Evolutionary conservation across 345 rosid species (phyloP).

Genomic region (Rhodamnia argentea): DNA sequence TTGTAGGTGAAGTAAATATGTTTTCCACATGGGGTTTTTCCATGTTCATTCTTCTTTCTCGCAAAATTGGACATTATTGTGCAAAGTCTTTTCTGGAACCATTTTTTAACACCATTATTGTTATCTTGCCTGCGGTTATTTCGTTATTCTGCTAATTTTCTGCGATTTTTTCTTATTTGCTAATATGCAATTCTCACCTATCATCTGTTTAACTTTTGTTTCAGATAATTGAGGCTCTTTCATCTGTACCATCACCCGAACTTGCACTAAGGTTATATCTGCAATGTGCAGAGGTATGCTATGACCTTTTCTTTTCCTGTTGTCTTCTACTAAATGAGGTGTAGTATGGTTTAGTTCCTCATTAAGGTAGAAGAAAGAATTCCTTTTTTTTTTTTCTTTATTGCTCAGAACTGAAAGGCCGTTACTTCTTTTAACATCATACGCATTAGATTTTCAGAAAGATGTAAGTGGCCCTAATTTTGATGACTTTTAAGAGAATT

Average conservation of each 20-base stretch:
- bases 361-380: neutral
- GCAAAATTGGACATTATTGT: neutral
- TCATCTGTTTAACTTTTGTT: slow-evolving; percentile 3
- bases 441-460: neutral
- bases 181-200: neutral
- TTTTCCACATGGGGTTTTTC: neutral
- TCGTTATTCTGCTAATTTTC: neutral
- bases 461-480: neutral
- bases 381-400: neutral
- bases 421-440: neutral
- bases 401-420: neutral
- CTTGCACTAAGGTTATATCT: slow-evolving; percentile 70
- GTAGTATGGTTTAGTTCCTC: neutral
- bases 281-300: slow-evolving; percentile 82
- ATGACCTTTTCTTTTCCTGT: neutral
- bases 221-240: slow-evolving; percentile 68
- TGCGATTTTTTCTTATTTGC: neutral
- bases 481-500: neutral
- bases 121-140: neutral
- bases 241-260: slow-evolving; percentile 68
- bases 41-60: neutral
- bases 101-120: neutral
- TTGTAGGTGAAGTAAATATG: neutral
- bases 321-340: neutral
- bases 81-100: neutral